Evolutionary conservation across 2,329 filamentous ascomycete species (phyloP).

Genomic region (Chalara sp.): DNA sequence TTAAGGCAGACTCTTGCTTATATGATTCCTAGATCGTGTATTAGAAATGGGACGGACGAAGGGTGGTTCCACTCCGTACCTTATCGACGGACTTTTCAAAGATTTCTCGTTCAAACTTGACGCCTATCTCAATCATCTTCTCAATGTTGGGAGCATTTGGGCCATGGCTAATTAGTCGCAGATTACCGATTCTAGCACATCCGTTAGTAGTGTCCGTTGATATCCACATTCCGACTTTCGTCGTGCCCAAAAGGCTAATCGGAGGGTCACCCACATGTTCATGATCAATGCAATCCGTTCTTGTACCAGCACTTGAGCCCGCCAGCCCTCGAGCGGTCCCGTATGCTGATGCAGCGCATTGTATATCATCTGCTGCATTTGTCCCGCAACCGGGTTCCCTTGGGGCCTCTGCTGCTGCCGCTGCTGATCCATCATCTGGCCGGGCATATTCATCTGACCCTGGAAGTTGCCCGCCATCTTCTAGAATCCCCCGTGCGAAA

Average conservation of each 20-base stretch:
- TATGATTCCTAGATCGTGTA: constrained; percentile 16
- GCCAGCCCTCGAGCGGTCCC: constrained; percentile 21
- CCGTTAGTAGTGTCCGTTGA: not conserved
- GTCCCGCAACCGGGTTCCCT: not conserved
- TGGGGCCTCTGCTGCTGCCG: constrained; percentile 12
- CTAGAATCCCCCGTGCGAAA: not conserved
- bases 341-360: constrained; percentile 18
- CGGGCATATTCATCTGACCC: constrained; percentile 23
- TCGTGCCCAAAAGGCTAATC: constrained; percentile 1
- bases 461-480: constrained; percentile 28
- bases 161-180: constrained; percentile 21
- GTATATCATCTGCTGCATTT: constrained; percentile 24
- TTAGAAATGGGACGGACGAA: constrained; percentile 8
- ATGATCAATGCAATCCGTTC: constrained; percentile 7
- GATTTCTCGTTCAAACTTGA: constrained; percentile 25
- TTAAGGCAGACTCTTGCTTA: constrained; percentile 19
- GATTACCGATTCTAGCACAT: constrained; percentile 19
- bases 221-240: not conserved
- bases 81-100: constrained; percentile 22
- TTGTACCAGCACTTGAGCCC: constrained; percentile 15
- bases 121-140: constrained; percentile 22
- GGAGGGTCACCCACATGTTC: not conserved
- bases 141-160: constrained; percentile 15
- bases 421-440: constrained; percentile 24
- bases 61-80: constrained; percentile 10